These are phyloP conservation scores for Chenopodium formosanum DNA, from an alignment of 148 eudicot species.

Conservation along the genomic window DNA sequence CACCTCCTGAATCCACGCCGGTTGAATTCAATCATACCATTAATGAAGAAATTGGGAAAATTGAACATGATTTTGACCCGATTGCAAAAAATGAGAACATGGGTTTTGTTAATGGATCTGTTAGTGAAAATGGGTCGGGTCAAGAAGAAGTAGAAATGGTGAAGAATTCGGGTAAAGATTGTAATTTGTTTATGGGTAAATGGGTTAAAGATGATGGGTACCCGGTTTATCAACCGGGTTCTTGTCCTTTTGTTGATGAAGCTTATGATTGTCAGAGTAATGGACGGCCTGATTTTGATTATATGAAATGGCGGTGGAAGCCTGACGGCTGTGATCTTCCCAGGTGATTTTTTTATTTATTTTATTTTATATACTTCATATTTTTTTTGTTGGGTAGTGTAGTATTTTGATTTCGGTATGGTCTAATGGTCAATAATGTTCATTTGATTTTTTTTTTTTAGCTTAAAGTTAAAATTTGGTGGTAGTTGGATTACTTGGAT, in stretches of 20 bases:
- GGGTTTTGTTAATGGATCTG: slow-evolving; percentile 16
- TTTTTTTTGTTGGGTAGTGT: no score
- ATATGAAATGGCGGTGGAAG: slow-evolving; percentile 88
- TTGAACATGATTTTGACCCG: background rate
- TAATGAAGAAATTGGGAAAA: background rate
- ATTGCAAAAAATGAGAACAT: slow-evolving; percentile 10
- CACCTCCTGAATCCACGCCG: background rate
- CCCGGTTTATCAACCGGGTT: slow-evolving; percentile 69
- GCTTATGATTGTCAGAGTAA: slow-evolving; percentile 82
- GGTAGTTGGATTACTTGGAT: no score
- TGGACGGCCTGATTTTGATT: slow-evolving; percentile 75
- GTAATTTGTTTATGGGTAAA: slow-evolving; percentile 66
- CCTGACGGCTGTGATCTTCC: slow-evolving; percentile 87
- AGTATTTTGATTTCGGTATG: no score
- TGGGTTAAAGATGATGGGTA: slow-evolving; percentile 78
- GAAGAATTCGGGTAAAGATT: slow-evolving; percentile 24
- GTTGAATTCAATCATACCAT: background rate
- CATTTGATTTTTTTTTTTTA: no score
- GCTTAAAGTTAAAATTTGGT: no score
- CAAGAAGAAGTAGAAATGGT: background rate
- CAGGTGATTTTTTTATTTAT: slow-evolving; percentile 39
- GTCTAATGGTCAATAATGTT: no score
- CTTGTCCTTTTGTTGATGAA: slow-evolving; percentile 88
- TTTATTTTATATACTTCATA: background rate
- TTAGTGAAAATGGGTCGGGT: slow-evolving; percentile 8